Evolutionary conservation across 495 filamentous ascomycete genomes (phyloP).

Genomic region (Talaromyces nanjingensis): DNA sequence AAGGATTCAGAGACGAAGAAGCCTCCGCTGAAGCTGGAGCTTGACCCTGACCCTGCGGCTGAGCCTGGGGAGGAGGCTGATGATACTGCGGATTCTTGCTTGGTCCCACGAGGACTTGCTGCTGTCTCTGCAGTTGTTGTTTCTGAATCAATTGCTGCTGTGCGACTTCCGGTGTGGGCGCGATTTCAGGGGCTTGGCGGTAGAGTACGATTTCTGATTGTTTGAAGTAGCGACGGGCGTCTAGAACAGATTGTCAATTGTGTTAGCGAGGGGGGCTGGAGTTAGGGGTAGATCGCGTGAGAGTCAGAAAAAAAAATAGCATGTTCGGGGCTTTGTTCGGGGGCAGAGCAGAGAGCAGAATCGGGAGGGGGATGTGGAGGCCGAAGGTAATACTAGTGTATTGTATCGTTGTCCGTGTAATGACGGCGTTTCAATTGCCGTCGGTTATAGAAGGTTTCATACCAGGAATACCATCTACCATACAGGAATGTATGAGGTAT

Average conservation of each 20-base stretch:
- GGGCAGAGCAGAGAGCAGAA: background rate
- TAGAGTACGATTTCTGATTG: constrained; percentile 98
- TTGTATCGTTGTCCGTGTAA: background rate
- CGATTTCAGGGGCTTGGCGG: constrained; percentile 76
- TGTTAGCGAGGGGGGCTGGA: background rate
- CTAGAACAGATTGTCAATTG: constrained; percentile 32
- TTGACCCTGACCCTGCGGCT: background rate
- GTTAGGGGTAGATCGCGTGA: constrained; percentile 2
- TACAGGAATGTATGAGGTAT: background rate
- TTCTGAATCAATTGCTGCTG: constrained; percentile 41
- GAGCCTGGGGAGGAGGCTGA: constrained; percentile 13
- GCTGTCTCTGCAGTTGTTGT: constrained; percentile 30
- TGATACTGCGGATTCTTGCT: constrained; percentile 23
- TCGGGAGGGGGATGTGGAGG: background rate
- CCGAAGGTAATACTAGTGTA: background rate
- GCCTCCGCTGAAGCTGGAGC: background rate
- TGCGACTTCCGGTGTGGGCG: constrained; percentile 37
- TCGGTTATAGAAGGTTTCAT: constrained; percentile 25
- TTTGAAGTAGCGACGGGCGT: constrained; percentile 97
- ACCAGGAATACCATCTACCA: background rate
- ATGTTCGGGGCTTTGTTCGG: background rate
- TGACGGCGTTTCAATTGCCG: constrained; percentile 27
- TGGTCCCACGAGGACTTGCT: constrained; percentile 33
- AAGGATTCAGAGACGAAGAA: background rate
- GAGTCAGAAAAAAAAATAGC: background rate